Conservation (phyloP, 2,329 filamentous ascomycete species). For the Dactylonectria estremocensis region DNA sequence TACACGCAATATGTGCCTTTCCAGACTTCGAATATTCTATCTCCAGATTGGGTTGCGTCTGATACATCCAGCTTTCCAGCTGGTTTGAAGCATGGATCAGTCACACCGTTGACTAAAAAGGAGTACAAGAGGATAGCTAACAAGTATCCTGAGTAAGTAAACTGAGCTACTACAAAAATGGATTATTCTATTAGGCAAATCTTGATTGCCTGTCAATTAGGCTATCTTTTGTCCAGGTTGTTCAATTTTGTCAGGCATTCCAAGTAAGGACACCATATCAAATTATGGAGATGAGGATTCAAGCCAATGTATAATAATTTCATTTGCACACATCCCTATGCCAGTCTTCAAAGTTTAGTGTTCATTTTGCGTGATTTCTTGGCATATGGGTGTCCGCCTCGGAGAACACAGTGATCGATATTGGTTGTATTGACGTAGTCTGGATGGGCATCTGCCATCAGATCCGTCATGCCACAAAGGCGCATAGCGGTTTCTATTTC, state of each 20-base stretch:
- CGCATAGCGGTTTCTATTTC: constrained; percentile 78
- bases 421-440: constrained; percentile 21
- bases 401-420: constrained; percentile 15
- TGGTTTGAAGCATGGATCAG: constrained; percentile 64
- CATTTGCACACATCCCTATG: too few species aligned
- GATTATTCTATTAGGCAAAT: background rate
- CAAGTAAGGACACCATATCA: background rate
- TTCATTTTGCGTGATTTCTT: background rate
- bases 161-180: background rate
- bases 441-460: constrained; percentile 25
- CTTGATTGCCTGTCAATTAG: background rate
- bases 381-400: constrained; percentile 24
- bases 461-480: constrained; percentile 51
- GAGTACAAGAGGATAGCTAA: constrained; percentile 56
- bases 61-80: constrained; percentile 57
- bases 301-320: background rate
- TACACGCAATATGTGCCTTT: constrained; percentile 63
- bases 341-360: background rate
- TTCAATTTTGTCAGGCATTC: background rate
- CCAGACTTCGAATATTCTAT: constrained; percentile 57
- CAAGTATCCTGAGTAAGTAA: constrained; percentile 19
- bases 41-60: constrained; percentile 50
- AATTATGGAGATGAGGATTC: background rate
- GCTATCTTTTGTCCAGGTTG: background rate
- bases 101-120: constrained; percentile 59